phyloP scores from a whole-genome alignment of 768 basidiomycete genomes.

The Leccinum sublutescens region DNA sequence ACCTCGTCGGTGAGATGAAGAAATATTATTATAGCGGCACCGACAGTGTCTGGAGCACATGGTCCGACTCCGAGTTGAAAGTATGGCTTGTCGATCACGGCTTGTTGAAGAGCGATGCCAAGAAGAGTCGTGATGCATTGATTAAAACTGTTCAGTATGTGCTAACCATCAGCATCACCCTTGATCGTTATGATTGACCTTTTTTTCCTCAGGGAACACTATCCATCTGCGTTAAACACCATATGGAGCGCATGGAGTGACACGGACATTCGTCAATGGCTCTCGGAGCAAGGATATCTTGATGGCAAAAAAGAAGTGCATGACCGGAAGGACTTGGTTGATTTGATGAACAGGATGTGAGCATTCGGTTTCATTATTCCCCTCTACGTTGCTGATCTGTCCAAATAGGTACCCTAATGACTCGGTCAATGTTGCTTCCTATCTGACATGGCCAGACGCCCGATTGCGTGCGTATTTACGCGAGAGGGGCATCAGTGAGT shows the following conservation, averaged over 20 bases:
- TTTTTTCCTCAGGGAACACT: slow-evolving; percentile 57
- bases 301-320: slow-evolving; percentile 46
- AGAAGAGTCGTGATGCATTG: slow-evolving; percentile 73
- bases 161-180: neutral
- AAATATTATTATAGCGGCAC: slow-evolving; percentile 68
- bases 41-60: slow-evolving; percentile 59
- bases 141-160: slow-evolving; percentile 64
- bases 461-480: slow-evolving; percentile 87
- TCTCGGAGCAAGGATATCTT: slow-evolving; percentile 70
- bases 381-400: neutral
- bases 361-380: slow-evolving; percentile 2
- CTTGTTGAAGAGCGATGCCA: slow-evolving; percentile 68
- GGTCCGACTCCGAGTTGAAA: slow-evolving; percentile 78
- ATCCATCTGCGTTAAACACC: slow-evolving; percentile 55
- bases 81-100: slow-evolving; percentile 76
- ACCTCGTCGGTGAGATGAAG: slow-evolving; percentile 66
- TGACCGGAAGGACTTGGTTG: slow-evolving; percentile 74
- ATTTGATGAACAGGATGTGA: slow-evolving; percentile 70
- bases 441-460: slow-evolving; percentile 91
- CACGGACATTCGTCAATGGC: slow-evolving; percentile 67
- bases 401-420: slow-evolving; percentile 52
- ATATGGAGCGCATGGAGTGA: slow-evolving; percentile 73
- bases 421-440: slow-evolving; percentile 49
- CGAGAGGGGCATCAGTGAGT: slow-evolving; percentile 70
- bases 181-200: neutral